Evolutionary conservation across 805 yeast species (phyloP).

Genomic region (Candida schatavii): DNA sequence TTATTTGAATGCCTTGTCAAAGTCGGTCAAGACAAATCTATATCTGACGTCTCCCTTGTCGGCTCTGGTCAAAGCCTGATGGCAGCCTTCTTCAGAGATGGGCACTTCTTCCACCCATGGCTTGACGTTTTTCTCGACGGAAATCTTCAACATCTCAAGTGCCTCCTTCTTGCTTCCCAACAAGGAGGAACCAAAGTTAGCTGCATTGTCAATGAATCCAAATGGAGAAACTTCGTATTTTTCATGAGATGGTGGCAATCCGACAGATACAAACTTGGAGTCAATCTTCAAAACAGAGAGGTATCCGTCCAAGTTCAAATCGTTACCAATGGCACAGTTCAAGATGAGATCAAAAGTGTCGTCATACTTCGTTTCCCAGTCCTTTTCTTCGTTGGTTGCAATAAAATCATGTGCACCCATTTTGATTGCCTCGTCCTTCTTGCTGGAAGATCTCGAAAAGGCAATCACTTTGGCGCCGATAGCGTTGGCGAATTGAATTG

Average conservation of each 20-base stretch:
- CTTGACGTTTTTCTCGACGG: conserved; percentile 53
- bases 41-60: conserved; percentile 57
- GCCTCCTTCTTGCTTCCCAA: conserved; percentile 66
- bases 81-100: conserved; percentile 50
- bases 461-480: conserved; percentile 60
- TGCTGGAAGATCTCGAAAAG: conserved; percentile 48
- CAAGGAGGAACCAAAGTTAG: conserved; percentile 55
- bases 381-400: conserved; percentile 50
- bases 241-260: conserved; percentile 53
- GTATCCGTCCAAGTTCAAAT: conserved; percentile 29
- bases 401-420: conserved; percentile 51
- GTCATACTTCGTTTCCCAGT: conserved; percentile 32
- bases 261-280: conserved; percentile 62
- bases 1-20: conserved; percentile 41
- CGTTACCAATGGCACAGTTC: conserved; percentile 45
- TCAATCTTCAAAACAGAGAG: conserved; percentile 48
- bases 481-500: conserved; percentile 54
- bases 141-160: conserved; percentile 61
- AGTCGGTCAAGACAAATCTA: conserved; percentile 60
- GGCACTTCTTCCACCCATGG: conserved; percentile 65
- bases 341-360: conserved; percentile 46
- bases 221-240: conserved; percentile 47
- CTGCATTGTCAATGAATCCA: conserved; percentile 49
- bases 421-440: conserved; percentile 46
- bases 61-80: conserved; percentile 53